Conservation (phyloP, 2,329 filamentous ascomycete genomes). For the Talaromyces amestolkiae region DNA sequence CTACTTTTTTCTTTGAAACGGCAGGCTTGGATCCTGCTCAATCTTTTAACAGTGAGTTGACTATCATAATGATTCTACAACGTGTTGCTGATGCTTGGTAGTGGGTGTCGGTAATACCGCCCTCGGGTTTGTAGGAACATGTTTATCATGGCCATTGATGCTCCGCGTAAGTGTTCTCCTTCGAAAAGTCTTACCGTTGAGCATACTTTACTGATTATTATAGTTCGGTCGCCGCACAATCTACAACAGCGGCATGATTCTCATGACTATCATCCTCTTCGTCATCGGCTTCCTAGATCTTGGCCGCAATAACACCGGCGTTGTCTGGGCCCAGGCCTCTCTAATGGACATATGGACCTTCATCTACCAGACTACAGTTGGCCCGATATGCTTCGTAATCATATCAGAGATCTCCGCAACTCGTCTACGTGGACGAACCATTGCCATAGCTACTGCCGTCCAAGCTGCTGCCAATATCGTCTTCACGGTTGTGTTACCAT, state of each 20-base stretch:
- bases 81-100: constrained; percentile 28
- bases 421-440: constrained; percentile 19
- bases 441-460: constrained; percentile 19
- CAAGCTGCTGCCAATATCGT: constrained; percentile 19
- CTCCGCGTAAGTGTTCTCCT: constrained; percentile 34
- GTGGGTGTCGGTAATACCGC: constrained; percentile 35
- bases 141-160: constrained; percentile 44
- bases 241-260: constrained; percentile 40
- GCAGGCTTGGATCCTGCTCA: constrained; percentile 39
- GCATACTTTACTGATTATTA: constrained; percentile 23
- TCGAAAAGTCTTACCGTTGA: constrained; percentile 22
- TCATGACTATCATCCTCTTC: constrained; percentile 44
- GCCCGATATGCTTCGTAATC: constrained; percentile 30
- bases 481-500: constrained; percentile 19
- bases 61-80: constrained; percentile 42
- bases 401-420: constrained; percentile 21
- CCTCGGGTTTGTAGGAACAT: constrained; percentile 39
- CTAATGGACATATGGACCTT: constrained; percentile 38
- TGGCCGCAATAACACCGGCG: constrained; percentile 30
- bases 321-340: constrained; percentile 35
- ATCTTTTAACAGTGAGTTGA: constrained; percentile 42
- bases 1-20: constrained; percentile 40
- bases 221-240: constrained; percentile 43
- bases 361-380: constrained; percentile 40
- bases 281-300: constrained; percentile 41